Evolutionary conservation across 345 rosid genomes (phyloP), one percentile per base, ranked within the genome.

Genomic region (Linum tenue): DNA sequence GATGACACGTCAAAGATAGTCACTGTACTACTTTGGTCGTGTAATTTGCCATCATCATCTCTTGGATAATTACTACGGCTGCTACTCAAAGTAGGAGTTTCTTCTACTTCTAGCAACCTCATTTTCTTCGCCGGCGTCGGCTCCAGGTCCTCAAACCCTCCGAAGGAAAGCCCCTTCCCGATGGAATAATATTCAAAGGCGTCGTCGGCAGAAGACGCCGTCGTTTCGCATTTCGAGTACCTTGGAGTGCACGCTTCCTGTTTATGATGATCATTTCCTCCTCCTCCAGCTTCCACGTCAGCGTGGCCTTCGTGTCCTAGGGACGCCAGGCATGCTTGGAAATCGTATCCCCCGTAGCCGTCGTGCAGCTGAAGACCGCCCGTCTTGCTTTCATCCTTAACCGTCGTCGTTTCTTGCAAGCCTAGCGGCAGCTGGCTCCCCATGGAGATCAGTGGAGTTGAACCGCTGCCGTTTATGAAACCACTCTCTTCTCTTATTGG

Each of bases 131-230:
- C 60, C 11, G 67, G 53, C 5, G 60, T 12, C 39, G 57, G 60
- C 31, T 38, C 62, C 36, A 70, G 62, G n/a, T 80, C 84, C 22
- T 72, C 77, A 37, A 79, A 63, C 37, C 65, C 72, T 37, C 75
- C 81, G 4, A 74, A 42, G 0, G 70, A 71, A 31, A 76, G 78
- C 9, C 56, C 72, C 37, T 68, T 72, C 53, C 67, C 61, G 42
- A 75, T 59, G 68, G 76, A 22, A 22, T 22, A 22, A 22, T 22
- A 75, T 10, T 75, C 76, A 5, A 66, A 69, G 31, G 73, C 66
- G 42, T 61, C 71, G 62, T 44, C 53, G 60, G 64, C 22, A 36
- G 67, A 39, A 55, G 68, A 51, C 61, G 17, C 61, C 5, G 48
- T 36, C 22, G 62, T 15, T 50, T 64, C 50, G 39, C 73, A 65